Percentiles rank a stretch among this genome's conserved stretches.
Evolutionary conservation across 1,284 basidiomycete genomes (phyloP).

Genomic region (Singerocomus rubriflavus): DNA sequence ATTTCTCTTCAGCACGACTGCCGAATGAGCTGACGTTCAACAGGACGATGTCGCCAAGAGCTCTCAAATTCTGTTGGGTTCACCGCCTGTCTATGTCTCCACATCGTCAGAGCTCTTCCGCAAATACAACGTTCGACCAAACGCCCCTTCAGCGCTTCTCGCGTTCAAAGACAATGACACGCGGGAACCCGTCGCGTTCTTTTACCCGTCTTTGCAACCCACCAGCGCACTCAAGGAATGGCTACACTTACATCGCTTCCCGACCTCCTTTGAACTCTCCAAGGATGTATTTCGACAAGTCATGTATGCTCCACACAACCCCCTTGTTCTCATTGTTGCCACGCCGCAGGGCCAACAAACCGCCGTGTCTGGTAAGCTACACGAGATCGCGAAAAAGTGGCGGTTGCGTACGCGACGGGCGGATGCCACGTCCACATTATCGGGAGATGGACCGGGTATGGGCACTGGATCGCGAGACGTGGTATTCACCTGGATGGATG

Average conservation of each 20-base stretch:
- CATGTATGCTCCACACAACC: conserved; percentile 72
- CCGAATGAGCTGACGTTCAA: conserved; percentile 2
- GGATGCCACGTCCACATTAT: background rate
- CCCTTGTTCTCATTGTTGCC: conserved; percentile 76
- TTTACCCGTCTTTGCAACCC: conserved; percentile 29
- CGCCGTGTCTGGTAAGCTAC: conserved; percentile 46
- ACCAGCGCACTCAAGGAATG: conserved; percentile 42
- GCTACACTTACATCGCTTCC: conserved; percentile 67
- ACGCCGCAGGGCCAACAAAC: conserved; percentile 38
- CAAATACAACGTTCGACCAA: conserved; percentile 50
- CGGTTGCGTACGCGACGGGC: conserved; percentile 36
- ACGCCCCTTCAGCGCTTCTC: conserved; percentile 57
- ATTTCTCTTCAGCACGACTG: background rate
- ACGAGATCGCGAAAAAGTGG: conserved; percentile 66
- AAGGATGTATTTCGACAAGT: conserved; percentile 74
- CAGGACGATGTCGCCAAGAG: conserved; percentile 49
- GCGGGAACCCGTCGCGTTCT: conserved; percentile 38
- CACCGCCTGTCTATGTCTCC: conserved; percentile 63
- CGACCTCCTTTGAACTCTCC: conserved; percentile 67
- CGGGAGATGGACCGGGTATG: background rate
- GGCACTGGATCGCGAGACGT: conserved; percentile 47
- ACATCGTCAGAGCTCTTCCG: conserved; percentile 45
- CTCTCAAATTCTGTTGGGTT: conserved; percentile 60
- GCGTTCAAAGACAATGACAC: conserved; percentile 72
- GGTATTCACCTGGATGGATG: conserved; percentile 86